Evolutionary conservation across 805 yeast genomes (phyloP).

Genomic region (Candida tammaniensis): DNA sequence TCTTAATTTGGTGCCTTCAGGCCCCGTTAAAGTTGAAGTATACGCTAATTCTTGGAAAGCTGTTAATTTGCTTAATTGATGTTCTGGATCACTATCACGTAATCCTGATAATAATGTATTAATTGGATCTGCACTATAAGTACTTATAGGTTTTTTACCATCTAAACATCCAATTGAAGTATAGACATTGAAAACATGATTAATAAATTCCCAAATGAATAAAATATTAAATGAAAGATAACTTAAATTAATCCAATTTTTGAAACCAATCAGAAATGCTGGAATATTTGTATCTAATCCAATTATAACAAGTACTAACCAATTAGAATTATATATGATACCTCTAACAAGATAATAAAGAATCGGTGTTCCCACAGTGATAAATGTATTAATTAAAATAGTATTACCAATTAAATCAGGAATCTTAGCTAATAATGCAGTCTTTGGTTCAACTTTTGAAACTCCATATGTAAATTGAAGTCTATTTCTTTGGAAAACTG

Average conservation of each 20-base stretch:
- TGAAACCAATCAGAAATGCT: slow-evolving; percentile 28
- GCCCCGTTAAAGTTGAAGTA: slow-evolving; percentile 49
- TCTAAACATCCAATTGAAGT: slow-evolving; percentile 71
- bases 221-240: slow-evolving; percentile 33
- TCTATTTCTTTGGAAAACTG: slow-evolving; percentile 53
- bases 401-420: slow-evolving; percentile 37
- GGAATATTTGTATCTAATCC: slow-evolving; percentile 44
- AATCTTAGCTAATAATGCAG: slow-evolving; percentile 23
- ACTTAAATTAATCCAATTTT: slow-evolving; percentile 26
- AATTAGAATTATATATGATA: slow-evolving; percentile 36
- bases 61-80: slow-evolving; percentile 45
- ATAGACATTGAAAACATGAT: slow-evolving; percentile 60
- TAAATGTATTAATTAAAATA: slow-evolving; percentile 25
- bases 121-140: slow-evolving; percentile 58
- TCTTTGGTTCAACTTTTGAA: slow-evolving; percentile 39
- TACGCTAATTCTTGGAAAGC: slow-evolving; percentile 77
- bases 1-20: slow-evolving; percentile 44
- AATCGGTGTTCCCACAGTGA: slow-evolving; percentile 34
- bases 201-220: slow-evolving; percentile 52
- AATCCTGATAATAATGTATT: slow-evolving; percentile 65
- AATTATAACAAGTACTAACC: slow-evolving; percentile 25
- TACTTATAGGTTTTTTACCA: slow-evolving; percentile 58
- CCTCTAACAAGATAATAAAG: slow-evolving; percentile 40
- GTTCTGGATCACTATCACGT: slow-evolving; percentile 42
- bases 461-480: slow-evolving; percentile 48